Conservation (phyloP, 441 rosid genomes). For the Populus trichocarpa region DNA sequence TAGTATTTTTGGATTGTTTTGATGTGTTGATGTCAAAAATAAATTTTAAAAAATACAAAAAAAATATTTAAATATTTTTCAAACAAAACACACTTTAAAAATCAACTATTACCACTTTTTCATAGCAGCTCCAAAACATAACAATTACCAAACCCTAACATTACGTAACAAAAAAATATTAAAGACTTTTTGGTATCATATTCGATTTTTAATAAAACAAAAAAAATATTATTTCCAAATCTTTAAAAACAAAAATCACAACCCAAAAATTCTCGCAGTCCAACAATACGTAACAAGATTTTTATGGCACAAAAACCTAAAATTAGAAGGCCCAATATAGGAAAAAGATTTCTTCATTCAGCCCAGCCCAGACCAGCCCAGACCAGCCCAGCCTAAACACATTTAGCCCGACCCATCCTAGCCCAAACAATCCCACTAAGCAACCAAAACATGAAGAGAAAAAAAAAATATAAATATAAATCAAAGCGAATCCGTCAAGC, state of each 20-base stretch:
- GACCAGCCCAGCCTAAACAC: not conserved
- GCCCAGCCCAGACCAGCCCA: not conserved
- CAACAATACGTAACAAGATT: not conserved
- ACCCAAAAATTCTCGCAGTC: not conserved
- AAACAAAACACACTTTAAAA: too few species aligned
- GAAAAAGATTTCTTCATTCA: not conserved
- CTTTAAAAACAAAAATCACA: not conserved
- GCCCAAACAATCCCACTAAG: not conserved
- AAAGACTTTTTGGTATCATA: not conserved
- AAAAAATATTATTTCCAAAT: not conserved
- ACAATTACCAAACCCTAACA: too few species aligned
- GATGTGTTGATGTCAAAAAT: too few species aligned
- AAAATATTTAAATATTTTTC: too few species aligned
- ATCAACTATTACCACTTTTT: too few species aligned
- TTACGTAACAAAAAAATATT: too few species aligned
- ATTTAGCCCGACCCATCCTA: not conserved
- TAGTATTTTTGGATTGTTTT: too few species aligned
- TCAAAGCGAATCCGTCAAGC: not conserved
- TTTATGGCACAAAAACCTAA: not conserved
- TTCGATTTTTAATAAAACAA: too few species aligned
- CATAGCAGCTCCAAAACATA: too few species aligned
- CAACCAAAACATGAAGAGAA: not conserved
- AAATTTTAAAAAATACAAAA: too few species aligned
- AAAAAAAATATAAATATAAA: too few species aligned
- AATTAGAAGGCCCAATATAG: not conserved